Conservation (phyloP, 139 green algal species). For the Raphidocelis subcapitata region DNA sequence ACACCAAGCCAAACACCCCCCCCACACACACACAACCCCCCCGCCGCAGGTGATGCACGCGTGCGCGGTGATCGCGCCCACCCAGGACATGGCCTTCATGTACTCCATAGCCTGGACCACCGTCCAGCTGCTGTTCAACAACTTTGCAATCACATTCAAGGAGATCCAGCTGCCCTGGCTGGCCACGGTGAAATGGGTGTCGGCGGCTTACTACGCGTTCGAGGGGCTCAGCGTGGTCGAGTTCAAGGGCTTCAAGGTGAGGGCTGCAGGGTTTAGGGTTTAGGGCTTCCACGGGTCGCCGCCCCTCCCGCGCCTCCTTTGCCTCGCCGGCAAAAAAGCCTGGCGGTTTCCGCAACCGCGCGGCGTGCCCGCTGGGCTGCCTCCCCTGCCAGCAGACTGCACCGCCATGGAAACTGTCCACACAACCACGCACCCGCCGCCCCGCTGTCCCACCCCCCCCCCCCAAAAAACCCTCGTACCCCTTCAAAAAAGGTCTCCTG, state of each 20-base stretch:
- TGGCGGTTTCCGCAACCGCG: background rate
- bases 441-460: too few relatives aligned
- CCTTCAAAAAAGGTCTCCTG: too few relatives aligned
- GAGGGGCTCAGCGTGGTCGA: slow-evolving; percentile 29
- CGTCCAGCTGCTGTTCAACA: slow-evolving; percentile 38
- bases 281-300: too few relatives aligned
- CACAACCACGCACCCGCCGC: too few relatives aligned
- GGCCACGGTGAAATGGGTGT: slow-evolving; percentile 27
- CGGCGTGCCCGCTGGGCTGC: background rate
- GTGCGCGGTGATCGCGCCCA: slow-evolving; percentile 34
- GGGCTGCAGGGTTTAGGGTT: background rate
- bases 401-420: too few relatives aligned
- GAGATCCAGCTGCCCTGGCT: slow-evolving; percentile 32
- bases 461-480: too few relatives aligned
- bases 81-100: slow-evolving; percentile 47
- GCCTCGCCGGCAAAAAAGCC: background rate
- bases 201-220: slow-evolving; percentile 37
- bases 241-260: slow-evolving; percentile 27
- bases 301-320: too few relatives aligned
- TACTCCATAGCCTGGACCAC: slow-evolving; percentile 35
- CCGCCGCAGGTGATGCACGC: slow-evolving; percentile 30
- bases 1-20: background rate
- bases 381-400: too few relatives aligned
- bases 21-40: background rate
- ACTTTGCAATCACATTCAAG: slow-evolving; percentile 37